These are phyloP conservation scores for Mortierella sp. DNA, from an alignment of 371 early-diverging fungal species.

Conservation along the genomic window DNA sequence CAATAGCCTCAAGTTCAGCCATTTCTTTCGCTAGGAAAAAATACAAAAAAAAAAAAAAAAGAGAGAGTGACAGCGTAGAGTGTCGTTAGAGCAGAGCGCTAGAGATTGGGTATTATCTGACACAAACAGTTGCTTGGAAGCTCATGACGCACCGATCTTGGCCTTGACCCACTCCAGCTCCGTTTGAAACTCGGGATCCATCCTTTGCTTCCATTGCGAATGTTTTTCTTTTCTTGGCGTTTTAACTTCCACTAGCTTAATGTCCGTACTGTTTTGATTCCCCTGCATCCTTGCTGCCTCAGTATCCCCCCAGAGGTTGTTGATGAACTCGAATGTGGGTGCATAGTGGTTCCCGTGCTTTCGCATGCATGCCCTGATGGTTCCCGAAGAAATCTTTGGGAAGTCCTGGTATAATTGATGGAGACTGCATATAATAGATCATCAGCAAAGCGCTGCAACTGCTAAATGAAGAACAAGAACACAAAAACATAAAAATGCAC, in stretches of 20 bases:
- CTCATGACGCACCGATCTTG: slow-evolving; percentile 24
- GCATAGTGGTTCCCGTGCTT: slow-evolving; percentile 30
- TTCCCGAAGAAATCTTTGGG: slow-evolving; percentile 20
- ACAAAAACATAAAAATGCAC: not conserved
- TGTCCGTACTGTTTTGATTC: not conserved
- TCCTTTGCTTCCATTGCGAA: not conserved
- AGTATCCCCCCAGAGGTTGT: slow-evolving; percentile 1
- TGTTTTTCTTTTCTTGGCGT: slow-evolving; percentile 7
- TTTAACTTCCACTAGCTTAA: slow-evolving; percentile 4
- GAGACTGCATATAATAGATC: slow-evolving; percentile 11
- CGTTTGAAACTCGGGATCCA: slow-evolving; percentile 32
- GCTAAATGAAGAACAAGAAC: too few relatives aligned
- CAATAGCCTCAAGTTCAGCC: slow-evolving; percentile 17
- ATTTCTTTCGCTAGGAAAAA: slow-evolving; percentile 18
- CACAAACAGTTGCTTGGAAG: not conserved
- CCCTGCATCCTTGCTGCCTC: not conserved
- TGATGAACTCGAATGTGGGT: slow-evolving; percentile 40
- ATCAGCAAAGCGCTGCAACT: not conserved
- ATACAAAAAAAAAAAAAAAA: not conserved
- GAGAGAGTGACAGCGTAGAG: not conserved
- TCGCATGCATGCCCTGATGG: slow-evolving; percentile 31
- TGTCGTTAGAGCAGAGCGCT: not conserved
- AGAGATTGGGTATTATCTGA: not conserved
- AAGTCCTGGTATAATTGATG: slow-evolving; percentile 48
- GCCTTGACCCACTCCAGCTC: slow-evolving; percentile 30